Percentiles rank a stretch among this genome's conserved stretches.
These are phyloP conservation scores for Calonectria multiphialidica DNA, from an alignment of 2,329 filamentous ascomycete genomes.

Conservation along the genomic window DNA sequence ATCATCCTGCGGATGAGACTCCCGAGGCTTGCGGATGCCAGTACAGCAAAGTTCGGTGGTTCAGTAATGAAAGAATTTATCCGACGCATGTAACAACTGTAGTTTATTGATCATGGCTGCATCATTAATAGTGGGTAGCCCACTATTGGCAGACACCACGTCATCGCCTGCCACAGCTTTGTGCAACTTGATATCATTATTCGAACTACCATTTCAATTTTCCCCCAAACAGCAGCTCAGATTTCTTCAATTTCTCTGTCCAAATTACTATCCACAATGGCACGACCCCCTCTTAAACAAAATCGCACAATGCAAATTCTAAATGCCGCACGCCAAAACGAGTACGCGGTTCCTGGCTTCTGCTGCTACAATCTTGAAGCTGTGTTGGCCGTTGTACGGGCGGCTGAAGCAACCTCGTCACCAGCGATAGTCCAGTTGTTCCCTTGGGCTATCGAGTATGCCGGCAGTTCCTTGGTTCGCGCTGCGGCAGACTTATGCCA, in stretches of 20 bases:
- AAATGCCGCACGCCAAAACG: conserved; percentile 22
- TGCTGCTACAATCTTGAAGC: conserved; percentile 78
- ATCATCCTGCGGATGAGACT: neutral
- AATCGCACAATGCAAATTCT: conserved; percentile 12
- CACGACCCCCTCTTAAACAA: neutral
- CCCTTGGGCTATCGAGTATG: conserved; percentile 77
- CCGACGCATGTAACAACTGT: too few relatives aligned
- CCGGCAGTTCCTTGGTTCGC: conserved; percentile 64
- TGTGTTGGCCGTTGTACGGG: conserved; percentile 74
- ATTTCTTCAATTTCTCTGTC: neutral
- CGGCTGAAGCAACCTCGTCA: conserved; percentile 73
- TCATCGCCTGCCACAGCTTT: too few relatives aligned
- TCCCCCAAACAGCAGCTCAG: neutral
- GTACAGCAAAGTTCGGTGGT: too few relatives aligned
- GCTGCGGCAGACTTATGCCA: conserved; percentile 66
- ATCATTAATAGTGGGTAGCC: too few relatives aligned
- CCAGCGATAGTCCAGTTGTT: conserved; percentile 79
- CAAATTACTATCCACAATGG: neutral
- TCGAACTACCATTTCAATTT: too few relatives aligned
- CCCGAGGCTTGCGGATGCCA: too few relatives aligned
- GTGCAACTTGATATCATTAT: too few relatives aligned
- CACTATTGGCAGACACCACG: too few relatives aligned
- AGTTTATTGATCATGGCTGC: too few relatives aligned
- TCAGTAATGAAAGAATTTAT: too few relatives aligned
- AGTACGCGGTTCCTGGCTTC: conserved; percentile 66